Evolutionary conservation across 2,329 filamentous ascomycete genomes (phyloP), one percentile per base, ranked within the genome.

Genomic region (Harringtonia aguacate): DNA sequence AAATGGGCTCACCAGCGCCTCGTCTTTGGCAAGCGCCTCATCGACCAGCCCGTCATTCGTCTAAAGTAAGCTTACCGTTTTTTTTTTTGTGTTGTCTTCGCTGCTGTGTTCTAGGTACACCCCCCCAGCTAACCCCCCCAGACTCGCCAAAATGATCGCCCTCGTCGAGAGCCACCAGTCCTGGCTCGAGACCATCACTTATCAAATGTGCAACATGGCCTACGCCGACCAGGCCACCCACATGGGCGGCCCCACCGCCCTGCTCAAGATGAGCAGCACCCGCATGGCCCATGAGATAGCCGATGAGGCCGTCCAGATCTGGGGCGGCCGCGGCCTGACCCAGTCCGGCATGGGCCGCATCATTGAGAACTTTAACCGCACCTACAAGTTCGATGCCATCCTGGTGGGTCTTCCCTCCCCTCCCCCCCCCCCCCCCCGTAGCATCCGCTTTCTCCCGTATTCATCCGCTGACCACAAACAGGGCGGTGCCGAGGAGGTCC

Each of bases 1-100:
- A 92, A 92, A 61, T 95, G 88, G 87, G 73, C 80, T 28, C 86
- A 92, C 66, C 88, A 94, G 65, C 80, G 86, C 40, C 70, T 88
- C 22, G 85, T 94, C 51, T 92, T 92, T 58, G 78, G 78, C 58
- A 90, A 90, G 69, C 80, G 80, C 24, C 72, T 94, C 34, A 82
- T 90, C 52, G 80, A 87, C 56, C 86, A 94, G 57, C 84, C 86
- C 21, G 84, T 86, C 36, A 89, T 94, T 55, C 75, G 81, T 18
- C 80, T 85, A 56, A 94, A 94, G 79, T 81, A 59, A 57, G 68
- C 60, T 33, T 15, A 8, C 9, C 14, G n/a, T 31, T 12, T 40
- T 28, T 30, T 18, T 18, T 17, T 21, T 18, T n/a, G n/a, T n/a
- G n/a, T 33, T 33, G 12, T 21, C 4, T 21, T 18, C 7, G n/a